Base-by-base conservation (phyloP, 2,329 filamentous ascomycete genomes). In the Beauveria sp. region DNA sequence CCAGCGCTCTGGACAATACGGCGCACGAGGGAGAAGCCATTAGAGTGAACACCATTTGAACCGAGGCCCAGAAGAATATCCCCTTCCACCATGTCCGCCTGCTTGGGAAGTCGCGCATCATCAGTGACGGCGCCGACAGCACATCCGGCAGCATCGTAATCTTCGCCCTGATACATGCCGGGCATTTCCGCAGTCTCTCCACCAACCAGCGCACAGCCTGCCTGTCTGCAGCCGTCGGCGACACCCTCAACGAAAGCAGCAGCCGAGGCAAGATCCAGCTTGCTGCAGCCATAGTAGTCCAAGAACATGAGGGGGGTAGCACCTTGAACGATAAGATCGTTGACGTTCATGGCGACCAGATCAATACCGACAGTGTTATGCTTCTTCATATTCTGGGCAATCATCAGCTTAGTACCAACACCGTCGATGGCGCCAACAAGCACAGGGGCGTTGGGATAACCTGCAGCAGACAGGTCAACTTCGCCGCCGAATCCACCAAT, bases 171-270 rank as follows among this genome's bases (percentile, higher is more conserved):
- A 78, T 96, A 97, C 80, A 98, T 91, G 60, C 93, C 93, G 0
- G 93, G 93, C 95, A 99, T 98, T 77, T 99, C 95, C 7, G 95
- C 95, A 0, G 95, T 99, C 77, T 99, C 95, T 50, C 95, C 95
- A 45, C 95, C 95, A n/a, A 98, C 90, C 3, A 99, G 83, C 18
- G 93, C 93, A 71, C 93, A 96, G 50, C 88, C 88, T 0, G 93
- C 86, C 70, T 92, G 85, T 64, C 86, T 85, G 76, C 95, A 99
- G 53, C 95, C 95, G 34, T 88, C 83, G 2, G 93, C 92, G 3
- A 99, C 92, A 65, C 95, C 93, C 70, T 91, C 85, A 46, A 99
- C 90, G 71, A 99, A 98, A n/a, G 86, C 83, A 12, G 89, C 87
- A 0, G 92, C 91, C 5, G 86, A 86, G 43, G 86, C 80, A 9